Percentiles rank a stretch among this genome's conserved stretches.
Conservation (phyloP, 1,284 basidiomycete genomes). For the Mycosarcoma maydis region DNA sequence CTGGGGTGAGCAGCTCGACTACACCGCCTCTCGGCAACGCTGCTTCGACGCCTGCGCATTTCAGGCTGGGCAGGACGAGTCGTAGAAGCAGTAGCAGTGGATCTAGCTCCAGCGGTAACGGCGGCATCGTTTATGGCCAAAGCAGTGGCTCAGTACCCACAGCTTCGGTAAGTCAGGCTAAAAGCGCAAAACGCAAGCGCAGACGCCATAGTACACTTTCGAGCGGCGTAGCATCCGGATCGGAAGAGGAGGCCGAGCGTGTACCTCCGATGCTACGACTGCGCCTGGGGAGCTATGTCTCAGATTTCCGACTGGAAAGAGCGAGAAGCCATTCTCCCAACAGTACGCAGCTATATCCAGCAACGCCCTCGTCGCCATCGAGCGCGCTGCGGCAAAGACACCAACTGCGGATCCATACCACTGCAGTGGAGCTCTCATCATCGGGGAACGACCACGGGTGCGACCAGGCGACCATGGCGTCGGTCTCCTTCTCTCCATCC, state of each 20-base stretch:
- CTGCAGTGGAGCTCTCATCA: neutral
- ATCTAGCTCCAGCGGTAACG: neutral
- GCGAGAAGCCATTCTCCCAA: conserved; percentile 10
- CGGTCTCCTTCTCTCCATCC: neutral
- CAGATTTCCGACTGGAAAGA: conserved; percentile 14
- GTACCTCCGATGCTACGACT: conserved; percentile 21
- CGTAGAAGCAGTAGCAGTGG: conserved; percentile 18
- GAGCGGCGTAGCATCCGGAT: conserved; percentile 21
- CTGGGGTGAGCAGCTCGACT: neutral
- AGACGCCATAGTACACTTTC: conserved; percentile 27
- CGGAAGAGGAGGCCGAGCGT: conserved; percentile 24
- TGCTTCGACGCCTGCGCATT: conserved; percentile 3
- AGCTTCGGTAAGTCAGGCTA: no score
- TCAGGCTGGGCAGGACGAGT: conserved; percentile 12
- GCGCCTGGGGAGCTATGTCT: conserved; percentile 24
- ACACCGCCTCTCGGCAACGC: conserved; percentile 1
- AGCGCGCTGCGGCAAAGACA: conserved; percentile 8
- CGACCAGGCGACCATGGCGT: neutral
- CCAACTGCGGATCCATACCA: conserved; percentile 19
- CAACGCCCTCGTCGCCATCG: conserved; percentile 11
- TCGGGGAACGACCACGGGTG: neutral
- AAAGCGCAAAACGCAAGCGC: conserved; percentile 10
- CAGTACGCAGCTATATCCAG: conserved; percentile 3
- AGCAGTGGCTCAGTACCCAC: neutral
- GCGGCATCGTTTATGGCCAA: neutral